These are phyloP conservation scores for Kwoniella botswanensis DNA, from an alignment of 768 basidiomycete species.

Conservation along the genomic window DNA sequence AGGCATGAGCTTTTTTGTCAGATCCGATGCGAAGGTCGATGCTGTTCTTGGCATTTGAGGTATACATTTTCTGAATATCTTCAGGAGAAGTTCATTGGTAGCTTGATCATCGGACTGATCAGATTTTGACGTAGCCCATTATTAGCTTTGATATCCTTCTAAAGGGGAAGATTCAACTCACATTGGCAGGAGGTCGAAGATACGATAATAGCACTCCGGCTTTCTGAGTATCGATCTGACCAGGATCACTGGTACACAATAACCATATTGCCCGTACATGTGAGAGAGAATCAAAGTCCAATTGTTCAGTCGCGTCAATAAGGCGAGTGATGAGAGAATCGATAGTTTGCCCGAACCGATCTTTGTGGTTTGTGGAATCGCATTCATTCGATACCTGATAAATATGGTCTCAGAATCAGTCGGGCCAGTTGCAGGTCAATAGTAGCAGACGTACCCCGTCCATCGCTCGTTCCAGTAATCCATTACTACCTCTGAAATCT, in stretches of 20 bases:
- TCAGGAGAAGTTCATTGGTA: constrained; percentile 82
- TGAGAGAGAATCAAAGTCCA: constrained; percentile 62
- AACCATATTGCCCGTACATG: constrained; percentile 47
- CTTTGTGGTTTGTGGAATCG: constrained; percentile 10
- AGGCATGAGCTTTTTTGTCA: constrained; percentile 79
- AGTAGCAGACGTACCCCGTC: constrained; percentile 63
- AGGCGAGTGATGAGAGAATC: constrained; percentile 84
- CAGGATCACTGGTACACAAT: constrained; percentile 61
- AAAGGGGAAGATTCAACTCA: constrained; percentile 14
- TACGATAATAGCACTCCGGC: constrained; percentile 89
- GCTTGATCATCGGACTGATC: constrained; percentile 77
- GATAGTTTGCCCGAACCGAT: constrained; percentile 67
- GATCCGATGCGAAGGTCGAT: constrained; percentile 81
- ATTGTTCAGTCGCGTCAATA: constrained; percentile 77
- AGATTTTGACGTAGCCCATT: neutral
- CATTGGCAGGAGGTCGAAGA: constrained; percentile 59
- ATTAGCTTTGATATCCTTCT: neutral
- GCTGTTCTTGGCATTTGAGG: constrained; percentile 90
- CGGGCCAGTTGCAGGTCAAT: neutral
- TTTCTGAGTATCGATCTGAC: constrained; percentile 78
- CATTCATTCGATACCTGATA: constrained; percentile 18
- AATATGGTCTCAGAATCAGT: neutral
- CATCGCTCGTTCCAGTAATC: constrained; percentile 80
- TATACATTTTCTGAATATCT: constrained; percentile 82
- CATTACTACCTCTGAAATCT: constrained; percentile 80